These are phyloP conservation scores for Chionographis japonica DNA, from an alignment of 106 monocot species.

Conservation along the genomic window DNA sequence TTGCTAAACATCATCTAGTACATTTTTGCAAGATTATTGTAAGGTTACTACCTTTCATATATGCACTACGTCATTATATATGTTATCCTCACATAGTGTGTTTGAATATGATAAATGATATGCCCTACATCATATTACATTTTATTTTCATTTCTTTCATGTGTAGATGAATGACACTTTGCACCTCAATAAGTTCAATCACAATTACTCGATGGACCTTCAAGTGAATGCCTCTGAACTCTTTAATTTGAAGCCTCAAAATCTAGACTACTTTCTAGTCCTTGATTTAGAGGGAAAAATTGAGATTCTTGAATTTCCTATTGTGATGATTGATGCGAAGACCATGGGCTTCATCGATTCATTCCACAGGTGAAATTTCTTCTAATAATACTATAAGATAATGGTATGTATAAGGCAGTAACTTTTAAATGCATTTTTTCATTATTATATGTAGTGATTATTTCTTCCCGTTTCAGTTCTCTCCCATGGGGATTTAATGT, in stretches of 20 bases:
- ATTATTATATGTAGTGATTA: neutral
- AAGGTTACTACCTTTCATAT: no score
- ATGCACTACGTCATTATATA: no score
- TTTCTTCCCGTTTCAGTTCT: no score
- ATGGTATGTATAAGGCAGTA: no score
- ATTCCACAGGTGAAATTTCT: slow-evolving; percentile 71
- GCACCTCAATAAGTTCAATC: slow-evolving; percentile 88
- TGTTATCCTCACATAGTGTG: no score
- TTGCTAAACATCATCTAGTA: no score
- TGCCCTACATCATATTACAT: neutral
- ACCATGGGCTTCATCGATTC: slow-evolving; percentile 63
- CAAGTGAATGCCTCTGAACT: slow-evolving; percentile 22
- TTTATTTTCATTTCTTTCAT: neutral
- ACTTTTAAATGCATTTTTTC: neutral
- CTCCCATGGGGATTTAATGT: no score
- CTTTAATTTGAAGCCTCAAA: slow-evolving; percentile 31
- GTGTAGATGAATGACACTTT: slow-evolving; percentile 68
- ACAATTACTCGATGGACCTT: slow-evolving; percentile 58
- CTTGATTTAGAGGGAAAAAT: slow-evolving; percentile 96
- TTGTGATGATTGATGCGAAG: slow-evolving; percentile 80
- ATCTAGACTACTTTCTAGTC: slow-evolving; percentile 69
- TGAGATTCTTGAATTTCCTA: slow-evolving; percentile 98
- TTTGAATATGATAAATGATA: no score
- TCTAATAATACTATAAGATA: neutral
- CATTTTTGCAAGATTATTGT: no score